phyloP scores from a whole-genome alignment of 371 early-diverging fungal genomes.

The Circinella umbellata region DNA sequence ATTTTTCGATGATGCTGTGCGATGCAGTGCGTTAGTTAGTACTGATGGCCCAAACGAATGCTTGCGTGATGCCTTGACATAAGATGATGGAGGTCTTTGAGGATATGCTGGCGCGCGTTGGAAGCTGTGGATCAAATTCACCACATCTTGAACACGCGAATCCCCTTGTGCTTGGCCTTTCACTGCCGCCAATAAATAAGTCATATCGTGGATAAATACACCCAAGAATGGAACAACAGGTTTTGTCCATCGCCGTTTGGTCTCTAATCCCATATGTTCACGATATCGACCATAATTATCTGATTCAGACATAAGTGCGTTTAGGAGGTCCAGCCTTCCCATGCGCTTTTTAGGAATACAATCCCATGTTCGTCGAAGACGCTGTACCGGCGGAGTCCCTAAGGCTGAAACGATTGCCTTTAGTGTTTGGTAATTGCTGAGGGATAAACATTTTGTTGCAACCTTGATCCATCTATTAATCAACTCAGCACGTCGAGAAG shows the following conservation, averaged over 20 bases:
- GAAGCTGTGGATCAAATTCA: conserved; percentile 51
- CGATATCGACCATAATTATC: conserved; percentile 73
- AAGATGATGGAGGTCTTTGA: conserved; percentile 52
- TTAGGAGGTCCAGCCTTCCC: conserved; percentile 56
- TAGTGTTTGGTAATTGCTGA: conserved; percentile 73
- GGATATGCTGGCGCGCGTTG: conserved; percentile 62
- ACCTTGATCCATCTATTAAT: conserved; percentile 77
- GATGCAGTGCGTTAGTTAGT: conserved; percentile 47
- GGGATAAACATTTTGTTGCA: conserved; percentile 57
- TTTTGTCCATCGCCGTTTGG: conserved; percentile 25
- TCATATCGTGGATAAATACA: conserved; percentile 74
- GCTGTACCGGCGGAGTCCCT: conserved; percentile 72
- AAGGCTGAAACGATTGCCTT: conserved; percentile 73
- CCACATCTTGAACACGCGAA: conserved; percentile 51
- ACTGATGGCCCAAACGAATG: conserved; percentile 48
- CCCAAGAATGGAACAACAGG: conserved; percentile 78
- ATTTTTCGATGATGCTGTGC: conserved; percentile 39
- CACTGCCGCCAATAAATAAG: conserved; percentile 68
- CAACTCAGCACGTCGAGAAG: conserved; percentile 61
- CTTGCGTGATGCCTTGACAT: conserved; percentile 51
- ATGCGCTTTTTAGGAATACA: conserved; percentile 68
- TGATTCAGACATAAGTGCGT: conserved; percentile 69
- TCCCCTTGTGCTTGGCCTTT: conserved; percentile 52
- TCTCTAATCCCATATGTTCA: conserved; percentile 49
- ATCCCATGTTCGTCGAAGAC: conserved; percentile 75